phyloP scores from a whole-genome alignment of 2,329 filamentous ascomycete species.

The Apiospora saccharicola region DNA sequence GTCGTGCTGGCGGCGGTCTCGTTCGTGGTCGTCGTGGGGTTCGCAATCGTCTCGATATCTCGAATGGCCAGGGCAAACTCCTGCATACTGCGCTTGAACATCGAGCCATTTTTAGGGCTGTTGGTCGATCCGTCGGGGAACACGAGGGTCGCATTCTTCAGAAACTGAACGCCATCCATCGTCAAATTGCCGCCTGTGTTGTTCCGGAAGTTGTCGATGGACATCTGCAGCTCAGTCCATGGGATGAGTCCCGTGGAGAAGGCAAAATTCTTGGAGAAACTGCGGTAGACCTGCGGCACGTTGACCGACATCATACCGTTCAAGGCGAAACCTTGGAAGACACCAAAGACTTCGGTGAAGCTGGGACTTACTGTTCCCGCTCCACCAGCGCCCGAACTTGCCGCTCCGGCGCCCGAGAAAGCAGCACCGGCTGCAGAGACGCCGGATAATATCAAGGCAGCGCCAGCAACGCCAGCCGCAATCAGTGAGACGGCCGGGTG shows the following conservation, averaged over 20 bases:
- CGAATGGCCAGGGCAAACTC: slow-evolving; percentile 61
- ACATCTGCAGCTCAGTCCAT: slow-evolving; percentile 79
- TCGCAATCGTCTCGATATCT: slow-evolving; percentile 55
- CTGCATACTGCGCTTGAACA: slow-evolving; percentile 63
- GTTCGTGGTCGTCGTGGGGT: slow-evolving; percentile 36
- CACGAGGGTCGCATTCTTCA: slow-evolving; percentile 79
- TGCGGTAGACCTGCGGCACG: slow-evolving; percentile 86
- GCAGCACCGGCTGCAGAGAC: slow-evolving; percentile 72
- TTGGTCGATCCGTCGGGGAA: slow-evolving; percentile 67
- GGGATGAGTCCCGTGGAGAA: slow-evolving; percentile 87
- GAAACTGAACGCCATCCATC: slow-evolving; percentile 74
- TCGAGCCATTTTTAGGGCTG: slow-evolving; percentile 44
- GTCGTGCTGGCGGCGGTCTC: slow-evolving; percentile 31
- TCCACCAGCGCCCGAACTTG: slow-evolving; percentile 65
- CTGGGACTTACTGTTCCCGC: slow-evolving; percentile 77
- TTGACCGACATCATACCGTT: slow-evolving; percentile 95
- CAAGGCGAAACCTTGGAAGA: slow-evolving; percentile 93
- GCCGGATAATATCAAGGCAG: slow-evolving; percentile 77
- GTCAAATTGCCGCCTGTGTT: slow-evolving; percentile 88
- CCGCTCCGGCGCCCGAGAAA: slow-evolving; percentile 60
- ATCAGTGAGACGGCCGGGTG: slow-evolving; percentile 82
- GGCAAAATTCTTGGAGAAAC: slow-evolving; percentile 90
- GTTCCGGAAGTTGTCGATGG: slow-evolving; percentile 84
- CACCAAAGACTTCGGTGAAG: slow-evolving; percentile 84
- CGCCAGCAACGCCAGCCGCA: slow-evolving; percentile 85